Conservation (phyloP, 768 basidiomycete species). For the Tubosaeta sp. region DNA sequence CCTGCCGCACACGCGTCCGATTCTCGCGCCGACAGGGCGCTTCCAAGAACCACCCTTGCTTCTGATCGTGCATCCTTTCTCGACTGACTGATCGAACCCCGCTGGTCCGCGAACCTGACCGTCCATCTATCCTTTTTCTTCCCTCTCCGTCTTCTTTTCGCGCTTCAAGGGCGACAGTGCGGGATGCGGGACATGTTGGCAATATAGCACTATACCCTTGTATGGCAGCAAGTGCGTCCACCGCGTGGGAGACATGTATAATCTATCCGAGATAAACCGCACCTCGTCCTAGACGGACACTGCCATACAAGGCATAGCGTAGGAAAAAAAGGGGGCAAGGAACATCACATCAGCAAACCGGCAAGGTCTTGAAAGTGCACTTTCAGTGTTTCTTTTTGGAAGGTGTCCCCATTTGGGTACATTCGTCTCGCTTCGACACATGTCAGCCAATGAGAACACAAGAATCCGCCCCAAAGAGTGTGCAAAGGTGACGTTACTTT, state of each 20-base stretch:
- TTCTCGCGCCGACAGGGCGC: neutral
- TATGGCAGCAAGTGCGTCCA: slow-evolving; percentile 12
- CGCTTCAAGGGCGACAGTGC: neutral
- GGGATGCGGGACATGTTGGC: neutral
- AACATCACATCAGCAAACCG: too few species aligned
- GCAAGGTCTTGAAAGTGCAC: too few species aligned
- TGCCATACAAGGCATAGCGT: neutral
- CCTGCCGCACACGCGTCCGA: neutral
- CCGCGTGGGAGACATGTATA: slow-evolving; percentile 28
- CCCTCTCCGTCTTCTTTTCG: neutral
- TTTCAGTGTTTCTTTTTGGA: too few species aligned
- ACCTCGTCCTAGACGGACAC: slow-evolving; percentile 1
- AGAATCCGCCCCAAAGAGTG: too few species aligned
- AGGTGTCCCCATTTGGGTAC: too few species aligned
- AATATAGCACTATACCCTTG: slow-evolving; percentile 20
- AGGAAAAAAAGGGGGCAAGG: neutral
- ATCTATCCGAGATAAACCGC: slow-evolving; percentile 27
- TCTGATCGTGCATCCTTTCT: neutral
- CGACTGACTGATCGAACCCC: neutral
- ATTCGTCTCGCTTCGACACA: too few species aligned
- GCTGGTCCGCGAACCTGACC: slow-evolving; percentile 4
- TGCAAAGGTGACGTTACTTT: too few species aligned
- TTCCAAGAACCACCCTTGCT: neutral
- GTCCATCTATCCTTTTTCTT: neutral
- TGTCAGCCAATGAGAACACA: too few species aligned